Evolutionary conservation across 2,329 filamentous ascomycete genomes (phyloP).

Genomic region (Exophiala dermatitidis): DNA sequence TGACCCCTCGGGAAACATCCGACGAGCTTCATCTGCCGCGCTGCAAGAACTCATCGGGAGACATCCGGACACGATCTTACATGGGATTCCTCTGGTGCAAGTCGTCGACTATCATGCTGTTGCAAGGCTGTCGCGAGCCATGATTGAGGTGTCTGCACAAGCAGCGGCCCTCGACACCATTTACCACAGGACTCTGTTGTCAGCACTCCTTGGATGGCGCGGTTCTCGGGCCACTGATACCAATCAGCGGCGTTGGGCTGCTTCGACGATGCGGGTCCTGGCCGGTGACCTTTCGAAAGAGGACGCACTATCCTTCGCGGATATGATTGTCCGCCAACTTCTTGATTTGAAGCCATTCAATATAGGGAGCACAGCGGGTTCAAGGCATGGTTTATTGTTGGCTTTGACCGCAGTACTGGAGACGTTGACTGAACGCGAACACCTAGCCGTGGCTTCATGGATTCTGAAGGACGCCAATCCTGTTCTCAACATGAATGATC

Average conservation of each 20-base stretch:
- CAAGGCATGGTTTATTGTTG: conserved; percentile 40
- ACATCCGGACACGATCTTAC: conserved; percentile 73
- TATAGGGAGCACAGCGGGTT: conserved; percentile 37
- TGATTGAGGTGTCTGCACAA: conserved; percentile 65
- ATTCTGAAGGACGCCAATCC: conserved; percentile 5
- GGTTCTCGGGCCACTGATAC: conserved; percentile 76
- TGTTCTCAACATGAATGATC: conserved; percentile 3
- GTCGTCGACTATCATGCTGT: conserved; percentile 89
- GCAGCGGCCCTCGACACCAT: conserved; percentile 57
- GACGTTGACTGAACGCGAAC: conserved; percentile 23
- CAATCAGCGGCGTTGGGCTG: conserved; percentile 64
- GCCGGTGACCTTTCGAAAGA: conserved; percentile 26
- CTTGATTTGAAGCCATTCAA: conserved; percentile 32
- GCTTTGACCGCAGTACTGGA: conserved; percentile 36
- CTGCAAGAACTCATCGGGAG: conserved; percentile 89
- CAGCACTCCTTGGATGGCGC: conserved; percentile 72
- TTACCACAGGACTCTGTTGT: conserved; percentile 63
- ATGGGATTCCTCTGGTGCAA: conserved; percentile 82
- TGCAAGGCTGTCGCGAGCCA: conserved; percentile 74
- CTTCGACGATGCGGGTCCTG: conserved; percentile 56
- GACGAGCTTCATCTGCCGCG: conserved; percentile 84
- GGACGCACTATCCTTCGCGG: conserved; percentile 3
- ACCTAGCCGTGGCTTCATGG: conserved; percentile 3
- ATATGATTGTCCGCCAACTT: conserved; percentile 29
- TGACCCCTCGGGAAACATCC: conserved; percentile 87